Evolutionary conservation across 2,329 filamentous ascomycete species (phyloP).

Genomic region (Coniella vitis): DNA sequence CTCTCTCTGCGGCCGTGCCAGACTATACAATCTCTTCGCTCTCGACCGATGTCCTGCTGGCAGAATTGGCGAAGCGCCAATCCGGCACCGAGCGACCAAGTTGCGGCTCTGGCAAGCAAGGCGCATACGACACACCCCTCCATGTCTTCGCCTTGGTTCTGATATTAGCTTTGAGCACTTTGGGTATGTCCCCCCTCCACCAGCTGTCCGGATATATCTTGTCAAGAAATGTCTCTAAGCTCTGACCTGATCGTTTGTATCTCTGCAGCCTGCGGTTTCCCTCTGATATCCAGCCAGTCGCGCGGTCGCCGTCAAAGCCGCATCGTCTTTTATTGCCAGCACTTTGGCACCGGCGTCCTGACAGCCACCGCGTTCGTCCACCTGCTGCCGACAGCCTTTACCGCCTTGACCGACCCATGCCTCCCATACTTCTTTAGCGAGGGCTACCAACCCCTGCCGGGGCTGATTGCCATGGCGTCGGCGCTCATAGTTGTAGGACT

Average conservation of each 20-base stretch:
- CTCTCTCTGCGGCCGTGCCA: slow-evolving; percentile 19
- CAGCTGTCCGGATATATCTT: not conserved
- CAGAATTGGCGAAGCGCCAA: slow-evolving; percentile 45
- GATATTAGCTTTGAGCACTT: slow-evolving; percentile 54
- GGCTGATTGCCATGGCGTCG: slow-evolving; percentile 73
- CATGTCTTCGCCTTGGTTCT: slow-evolving; percentile 63
- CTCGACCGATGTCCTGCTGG: slow-evolving; percentile 43
- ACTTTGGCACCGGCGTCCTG: slow-evolving; percentile 78
- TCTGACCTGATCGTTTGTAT: not conserved
- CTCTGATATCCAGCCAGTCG: slow-evolving; percentile 54
- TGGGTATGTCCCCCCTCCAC: slow-evolving; percentile 34
- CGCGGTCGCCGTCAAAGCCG: slow-evolving; percentile 50
- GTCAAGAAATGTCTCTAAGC: slow-evolving; percentile 9
- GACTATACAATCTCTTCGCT: slow-evolving; percentile 41
- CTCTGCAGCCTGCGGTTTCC: slow-evolving; percentile 54
- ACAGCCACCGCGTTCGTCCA: slow-evolving; percentile 83
- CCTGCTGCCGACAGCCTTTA: slow-evolving; percentile 61
- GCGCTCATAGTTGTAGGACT: slow-evolving; percentile 77
- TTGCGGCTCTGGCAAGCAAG: slow-evolving; percentile 46
- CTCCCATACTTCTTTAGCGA: slow-evolving; percentile 73
- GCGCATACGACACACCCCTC: slow-evolving; percentile 57
- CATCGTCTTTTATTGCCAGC: slow-evolving; percentile 61
- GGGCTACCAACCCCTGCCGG: slow-evolving; percentile 72
- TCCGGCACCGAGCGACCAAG: slow-evolving; percentile 35
- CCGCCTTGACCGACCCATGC: slow-evolving; percentile 60